A percentile compares a stretch with the other conserved stretches of the same genome.
phyloP scores from a whole-genome alignment of 805 yeast genomes.

The Saccharomycopsis sp. region DNA sequence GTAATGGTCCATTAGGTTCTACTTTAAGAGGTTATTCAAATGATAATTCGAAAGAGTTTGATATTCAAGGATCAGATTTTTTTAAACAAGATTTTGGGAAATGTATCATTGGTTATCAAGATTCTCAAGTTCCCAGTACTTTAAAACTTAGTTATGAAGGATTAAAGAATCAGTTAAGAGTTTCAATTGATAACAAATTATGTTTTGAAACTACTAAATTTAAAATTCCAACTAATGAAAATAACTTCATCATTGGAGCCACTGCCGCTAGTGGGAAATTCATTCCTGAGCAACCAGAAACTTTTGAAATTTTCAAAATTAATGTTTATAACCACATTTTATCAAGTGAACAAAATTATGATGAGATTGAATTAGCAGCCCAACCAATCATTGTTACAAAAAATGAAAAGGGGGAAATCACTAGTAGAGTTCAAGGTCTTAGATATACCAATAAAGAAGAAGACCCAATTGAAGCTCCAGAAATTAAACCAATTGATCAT shows the following conservation, averaged over 20 bases:
- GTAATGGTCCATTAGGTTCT: constrained; percentile 34
- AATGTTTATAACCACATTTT: constrained; percentile 40
- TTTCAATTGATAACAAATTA: constrained; percentile 64
- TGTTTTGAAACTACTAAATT: constrained; percentile 57
- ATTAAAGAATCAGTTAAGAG: constrained; percentile 36
- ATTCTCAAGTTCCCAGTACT: constrained; percentile 61
- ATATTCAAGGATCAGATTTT: constrained; percentile 20
- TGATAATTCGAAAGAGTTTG: constrained; percentile 40
- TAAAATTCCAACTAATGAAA: constrained; percentile 28
- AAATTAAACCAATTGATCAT: background rate
- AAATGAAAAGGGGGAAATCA: constrained; percentile 26
- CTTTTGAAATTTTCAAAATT: constrained; percentile 54
- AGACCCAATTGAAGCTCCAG: background rate
- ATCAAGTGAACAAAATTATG: constrained; percentile 45
- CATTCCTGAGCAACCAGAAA: constrained; percentile 31
- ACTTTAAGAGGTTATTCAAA: constrained; percentile 49
- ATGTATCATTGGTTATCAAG: constrained; percentile 51
- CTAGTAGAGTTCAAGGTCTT: constrained; percentile 10
- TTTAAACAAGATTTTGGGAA: constrained; percentile 36
- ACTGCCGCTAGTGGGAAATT: constrained; percentile 36
- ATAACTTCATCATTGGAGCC: constrained; percentile 40
- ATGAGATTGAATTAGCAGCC: constrained; percentile 37
- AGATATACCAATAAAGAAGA: background rate
- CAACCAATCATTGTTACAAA: constrained; percentile 38
- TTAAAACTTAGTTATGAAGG: constrained; percentile 47